Evolutionary conservation across 1,139 yeast genomes (phyloP), one percentile per base, ranked within the genome.

Genomic region (Pichia sp.): DNA sequence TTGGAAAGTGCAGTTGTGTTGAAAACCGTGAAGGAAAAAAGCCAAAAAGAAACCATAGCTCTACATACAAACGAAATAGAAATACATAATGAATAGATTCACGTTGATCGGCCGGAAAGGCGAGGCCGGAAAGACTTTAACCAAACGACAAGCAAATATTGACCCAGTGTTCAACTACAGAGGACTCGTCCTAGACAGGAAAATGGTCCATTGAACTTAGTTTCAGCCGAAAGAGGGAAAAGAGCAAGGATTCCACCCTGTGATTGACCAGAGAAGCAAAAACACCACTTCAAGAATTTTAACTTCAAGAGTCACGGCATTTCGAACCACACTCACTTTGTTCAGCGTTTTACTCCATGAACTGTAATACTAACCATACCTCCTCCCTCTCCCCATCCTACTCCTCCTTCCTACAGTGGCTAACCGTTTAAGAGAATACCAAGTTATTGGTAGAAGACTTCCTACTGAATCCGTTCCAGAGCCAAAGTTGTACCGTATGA

Each of bases 401-500:
- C 19, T 10, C 7, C 34, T 26, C 31, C 43, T 38, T 40, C 16
- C 23, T 53, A 42, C 31, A 58, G 61, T 59, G 61, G 59, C 61
- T 56, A 54, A 57, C 81, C 90, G 95, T 86, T 88, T 90, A 80
- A 88, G 86, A 85, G 98, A 93, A 87, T 92, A 92, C 85, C 97
- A 93, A 85, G 97, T 93, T 78, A 93, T 93, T 81, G 99, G 99
- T 82, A 97, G 99, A 81, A 96, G 95, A 82, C 90, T 93, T 80
- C 99, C 99, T 72, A 90, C 97, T 75, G 98, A 90, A 80, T 81
- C 92, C 74, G 97, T 87, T 75, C 97, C 98, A 74, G 97, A 90
- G 82, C 99, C 99, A 80, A 93, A 93, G 87, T 90, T 93, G 82
- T 93, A 86, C 96, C 90, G 99, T 79, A 93, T 93, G 98, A 90